Base-by-base conservation (phyloP, 2,329 filamentous ascomycete genomes). In the Sporothrix euskadiensis region DNA sequence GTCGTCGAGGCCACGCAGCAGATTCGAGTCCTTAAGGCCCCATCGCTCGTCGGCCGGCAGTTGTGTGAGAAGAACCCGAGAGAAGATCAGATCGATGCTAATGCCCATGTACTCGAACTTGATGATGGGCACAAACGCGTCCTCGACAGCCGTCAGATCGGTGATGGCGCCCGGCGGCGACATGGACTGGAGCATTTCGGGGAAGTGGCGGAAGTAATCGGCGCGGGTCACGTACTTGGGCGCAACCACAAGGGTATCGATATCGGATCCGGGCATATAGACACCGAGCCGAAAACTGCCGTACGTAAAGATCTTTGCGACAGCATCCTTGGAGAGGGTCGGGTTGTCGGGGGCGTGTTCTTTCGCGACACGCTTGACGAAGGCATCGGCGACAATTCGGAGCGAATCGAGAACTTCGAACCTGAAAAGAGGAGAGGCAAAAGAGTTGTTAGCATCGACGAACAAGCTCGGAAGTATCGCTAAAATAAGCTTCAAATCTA, bases 41-140 rank as follows among this genome's bases (percentile, higher is more conserved):
- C 96, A 88, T 74, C 92, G 87, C 69, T 89, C 86, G 52, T 90
- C 87, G 4, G 83, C 81, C 35, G 92, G 90, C 76, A 97, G 87
- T 77, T 93, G 88, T 77, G 89, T 88, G 76, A 94, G 84, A 74
- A 91, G 85, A 77, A 97, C 88, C 72, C 92, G 88, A 76, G 92
- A 92, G 82, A 94, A 94, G 80, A 98, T 97, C 77, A 99, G 84
- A 86, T 99, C 96, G 80, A 99, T 97, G 81, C 93, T 96, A 80
- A 99, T 97, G 69, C 91, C 93, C 70, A 88, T 90, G 77, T 97
- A 93, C 80, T 97, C 93, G 79, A 98, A 93, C 81, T 98, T 98
- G 85, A 99, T 98, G 80, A 99, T 97, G 66, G 96, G 96, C 8
- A 98, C 95, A 79, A 93, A 97, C 4, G 95, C 94, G 79, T 97